Evolutionary conservation across 139 green algal genomes (phyloP), one percentile per base, ranked within the genome.

Genomic region (Coelastrella sp.): DNA sequence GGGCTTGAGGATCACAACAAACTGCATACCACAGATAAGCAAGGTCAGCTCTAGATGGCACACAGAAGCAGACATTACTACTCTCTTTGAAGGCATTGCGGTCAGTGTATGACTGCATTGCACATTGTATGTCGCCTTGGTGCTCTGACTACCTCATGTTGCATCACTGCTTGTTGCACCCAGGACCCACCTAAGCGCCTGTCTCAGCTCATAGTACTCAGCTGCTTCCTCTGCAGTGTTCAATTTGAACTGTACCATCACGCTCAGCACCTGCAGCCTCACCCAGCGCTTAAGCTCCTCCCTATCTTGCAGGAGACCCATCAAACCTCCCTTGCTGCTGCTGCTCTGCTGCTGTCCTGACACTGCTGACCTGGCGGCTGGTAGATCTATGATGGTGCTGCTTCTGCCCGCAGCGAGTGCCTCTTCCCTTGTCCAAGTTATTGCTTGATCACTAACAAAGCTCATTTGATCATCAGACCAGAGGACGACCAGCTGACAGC

Each of bases 391-490:
- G 62, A 98, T 92, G 32, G 94, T 48, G 17, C 81, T 75, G 6
- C 79, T 83, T 9, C 30, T 67, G 2, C 93, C 74, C 0, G 60
- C 59, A 0, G 90, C 89, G 23, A 98, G 90, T 8, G 92, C 93
- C 79, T 98, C 95, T 50, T 96, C 91, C 0, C 94, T 79, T 38
- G 32, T 25, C 95, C 95, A 98, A 27, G 88, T 86, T 8, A 91
- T 66, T n/a, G 85, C 76, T 0, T 77, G 73, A 45, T 91, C 87
- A 77, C 89, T 84, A 34, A 91, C 40, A 30, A 97, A 79, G 5
- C 76, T 59, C 23, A 92, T 50, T 9, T 62, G 83, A 43, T 89
- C 76, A 78, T 95, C 90, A 0, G n/a, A 66, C 84, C 86, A 86
- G 21, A 88, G 73, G 34, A 93, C 37, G 75, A 95, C 38, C 78